A percentile compares a stretch with the other conserved stretches of the same genome.
phyloP scores from a whole-genome alignment of 257 asterid species.

The Fraxinus pennsylvanica region DNA sequence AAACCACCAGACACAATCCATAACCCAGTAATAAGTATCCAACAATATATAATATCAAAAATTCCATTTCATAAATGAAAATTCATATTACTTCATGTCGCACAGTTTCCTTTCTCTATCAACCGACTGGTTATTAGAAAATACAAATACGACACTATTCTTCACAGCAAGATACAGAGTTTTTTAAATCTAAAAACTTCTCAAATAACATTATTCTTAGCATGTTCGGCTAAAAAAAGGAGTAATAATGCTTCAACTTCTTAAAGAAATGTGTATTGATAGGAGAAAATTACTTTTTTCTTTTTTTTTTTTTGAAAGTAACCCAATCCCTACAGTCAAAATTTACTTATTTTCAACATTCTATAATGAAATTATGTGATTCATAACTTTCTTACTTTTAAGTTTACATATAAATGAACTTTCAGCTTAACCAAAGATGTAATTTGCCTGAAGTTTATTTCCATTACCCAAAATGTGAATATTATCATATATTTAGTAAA shows the following conservation, averaged over 20 bases:
- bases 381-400: neutral
- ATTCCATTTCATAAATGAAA: neutral
- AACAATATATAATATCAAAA: neutral
- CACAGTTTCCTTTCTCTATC: neutral
- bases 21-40: neutral
- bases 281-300: too few relatives aligned
- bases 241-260: neutral
- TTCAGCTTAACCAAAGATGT: neutral
- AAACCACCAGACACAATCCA: constrained; percentile 15
- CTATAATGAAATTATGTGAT: neutral
- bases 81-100: neutral
- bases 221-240: neutral
- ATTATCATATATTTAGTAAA: neutral
- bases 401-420: neutral
- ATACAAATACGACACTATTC: neutral
- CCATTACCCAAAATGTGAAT: neutral
- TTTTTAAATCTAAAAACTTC: neutral
- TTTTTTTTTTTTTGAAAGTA: too few relatives aligned
- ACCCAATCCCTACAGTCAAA: too few relatives aligned
- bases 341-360: too few relatives aligned
- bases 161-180: neutral
- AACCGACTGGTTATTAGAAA: neutral
- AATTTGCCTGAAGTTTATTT: neutral
- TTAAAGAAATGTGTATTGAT: neutral
- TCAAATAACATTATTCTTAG: neutral